Conservation (phyloP, 2,329 filamentous ascomycete genomes). For the Cercospora sp. region DNA sequence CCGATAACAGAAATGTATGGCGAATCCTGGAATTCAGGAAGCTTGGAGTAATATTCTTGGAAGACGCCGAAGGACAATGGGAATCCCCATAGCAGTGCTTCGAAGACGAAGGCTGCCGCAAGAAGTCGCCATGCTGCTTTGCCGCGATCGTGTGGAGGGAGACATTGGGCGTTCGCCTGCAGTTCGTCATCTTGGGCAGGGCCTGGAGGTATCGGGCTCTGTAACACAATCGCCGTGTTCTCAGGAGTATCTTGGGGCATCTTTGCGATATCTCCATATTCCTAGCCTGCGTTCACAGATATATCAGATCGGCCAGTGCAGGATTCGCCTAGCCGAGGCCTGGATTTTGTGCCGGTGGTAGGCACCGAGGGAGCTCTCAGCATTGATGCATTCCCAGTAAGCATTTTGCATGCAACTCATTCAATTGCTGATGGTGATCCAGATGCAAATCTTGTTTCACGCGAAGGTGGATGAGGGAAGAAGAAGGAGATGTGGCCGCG, state of each 20-base stretch:
- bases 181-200: background rate
- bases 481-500: too few species aligned
- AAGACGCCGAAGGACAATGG: slow-evolving; percentile 70
- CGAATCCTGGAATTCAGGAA: slow-evolving; percentile 58
- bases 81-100: background rate
- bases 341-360: background rate
- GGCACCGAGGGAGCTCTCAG: background rate
- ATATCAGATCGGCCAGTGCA: background rate
- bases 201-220: too few species aligned
- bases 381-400: background rate
- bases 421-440: too few species aligned
- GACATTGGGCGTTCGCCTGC: background rate
- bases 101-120: background rate
- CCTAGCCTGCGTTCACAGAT: background rate
- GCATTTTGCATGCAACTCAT: too few species aligned
- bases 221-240: background rate
- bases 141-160: background rate
- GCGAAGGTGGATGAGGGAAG: too few species aligned
- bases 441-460: too few species aligned
- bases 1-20: slow-evolving; percentile 63
- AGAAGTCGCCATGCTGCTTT: background rate
- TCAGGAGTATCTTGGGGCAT: background rate
- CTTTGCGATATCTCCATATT: background rate
- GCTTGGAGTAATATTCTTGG: slow-evolving; percentile 65
- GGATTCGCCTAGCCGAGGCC: background rate